A percentile compares a stretch with the other conserved stretches of the same genome.
Evolutionary conservation across 352 stramenopile genomes (phyloP).

Genomic region (Phytophthora nicotianae): DNA sequence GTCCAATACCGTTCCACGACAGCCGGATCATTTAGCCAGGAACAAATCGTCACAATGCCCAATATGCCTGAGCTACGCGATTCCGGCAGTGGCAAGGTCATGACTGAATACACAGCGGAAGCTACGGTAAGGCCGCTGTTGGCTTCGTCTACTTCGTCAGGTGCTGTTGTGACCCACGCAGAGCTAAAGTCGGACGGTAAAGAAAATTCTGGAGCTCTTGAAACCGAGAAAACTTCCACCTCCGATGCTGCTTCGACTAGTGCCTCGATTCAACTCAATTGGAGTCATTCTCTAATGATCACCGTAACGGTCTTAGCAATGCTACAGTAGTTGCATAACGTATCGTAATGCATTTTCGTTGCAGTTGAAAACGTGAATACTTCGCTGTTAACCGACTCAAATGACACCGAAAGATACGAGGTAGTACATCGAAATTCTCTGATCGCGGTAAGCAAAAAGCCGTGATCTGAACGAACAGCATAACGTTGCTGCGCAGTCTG

Average conservation of each 20-base stretch:
- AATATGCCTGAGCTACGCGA: slow-evolving; percentile 11
- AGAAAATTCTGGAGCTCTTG: slow-evolving; percentile 1
- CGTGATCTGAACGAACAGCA: slow-evolving; percentile 11
- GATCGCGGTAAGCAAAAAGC: slow-evolving; percentile 7
- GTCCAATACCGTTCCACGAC: slow-evolving; percentile 39
- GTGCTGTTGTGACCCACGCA: background rate
- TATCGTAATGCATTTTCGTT: background rate
- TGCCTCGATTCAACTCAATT: background rate
- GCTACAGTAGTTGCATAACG: slow-evolving; percentile 12
- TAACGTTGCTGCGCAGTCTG: slow-evolving; percentile 16
- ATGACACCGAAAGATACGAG: slow-evolving; percentile 6
- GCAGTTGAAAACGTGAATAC: background rate
- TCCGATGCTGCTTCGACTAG: slow-evolving; percentile 12
- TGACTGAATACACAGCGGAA: slow-evolving; percentile 4
- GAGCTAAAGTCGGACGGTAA: slow-evolving; percentile 1
- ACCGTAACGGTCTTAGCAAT: background rate
- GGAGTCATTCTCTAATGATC: background rate
- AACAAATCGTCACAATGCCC: slow-evolving; percentile 17
- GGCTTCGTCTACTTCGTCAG: slow-evolving; percentile 1
- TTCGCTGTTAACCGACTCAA: background rate
- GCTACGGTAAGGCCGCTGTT: slow-evolving; percentile 9
- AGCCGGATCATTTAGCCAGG: slow-evolving; percentile 28
- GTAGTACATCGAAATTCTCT: slow-evolving; percentile 13
- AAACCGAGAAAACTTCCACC: slow-evolving; percentile 9
- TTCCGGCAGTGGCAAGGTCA: slow-evolving; percentile 10